Evolutionary conservation across 2,329 filamentous ascomycete species (phyloP).

Genomic region (Neophaeococcomyces mojaviensis): DNA sequence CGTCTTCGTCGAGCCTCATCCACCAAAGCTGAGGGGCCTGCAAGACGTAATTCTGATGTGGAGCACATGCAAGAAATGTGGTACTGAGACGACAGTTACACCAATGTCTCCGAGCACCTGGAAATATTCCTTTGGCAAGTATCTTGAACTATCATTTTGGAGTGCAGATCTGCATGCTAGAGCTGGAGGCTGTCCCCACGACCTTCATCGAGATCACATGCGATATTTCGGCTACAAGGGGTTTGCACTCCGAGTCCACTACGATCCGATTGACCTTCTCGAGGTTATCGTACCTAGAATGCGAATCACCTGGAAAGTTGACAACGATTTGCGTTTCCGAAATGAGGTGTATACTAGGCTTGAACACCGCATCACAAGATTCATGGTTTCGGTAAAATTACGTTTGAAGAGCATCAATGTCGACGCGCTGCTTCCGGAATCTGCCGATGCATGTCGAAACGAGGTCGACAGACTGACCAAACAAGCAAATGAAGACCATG

Average conservation of each 20-base stretch:
- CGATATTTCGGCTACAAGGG: constrained; percentile 87
- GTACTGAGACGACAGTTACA: constrained; percentile 79
- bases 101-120: constrained; percentile 91
- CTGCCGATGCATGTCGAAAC: constrained; percentile 69
- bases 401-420: constrained; percentile 83
- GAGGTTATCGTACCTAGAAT: constrained; percentile 90
- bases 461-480: constrained; percentile 73
- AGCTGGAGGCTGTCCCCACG: constrained; percentile 76
- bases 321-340: constrained; percentile 83
- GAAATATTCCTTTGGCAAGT: constrained; percentile 98
- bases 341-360: constrained; percentile 81
- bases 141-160: constrained; percentile 96
- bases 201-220: constrained; percentile 85
- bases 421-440: constrained; percentile 82
- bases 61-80: constrained; percentile 90
- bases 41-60: constrained; percentile 87
- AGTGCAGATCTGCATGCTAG: constrained; percentile 69
- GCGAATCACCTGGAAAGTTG: constrained; percentile 94
- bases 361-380: constrained; percentile 74
- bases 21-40: constrained; percentile 57
- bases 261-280: constrained; percentile 83
- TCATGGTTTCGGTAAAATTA: constrained; percentile 78
- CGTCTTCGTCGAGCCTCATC: constrained; percentile 73
- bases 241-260: constrained; percentile 79
- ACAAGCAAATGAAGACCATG: constrained; percentile 77